phyloP scores from a whole-genome alignment of 108 stramenopile genomes.

The Nannochloropsis gaditana region DNA sequence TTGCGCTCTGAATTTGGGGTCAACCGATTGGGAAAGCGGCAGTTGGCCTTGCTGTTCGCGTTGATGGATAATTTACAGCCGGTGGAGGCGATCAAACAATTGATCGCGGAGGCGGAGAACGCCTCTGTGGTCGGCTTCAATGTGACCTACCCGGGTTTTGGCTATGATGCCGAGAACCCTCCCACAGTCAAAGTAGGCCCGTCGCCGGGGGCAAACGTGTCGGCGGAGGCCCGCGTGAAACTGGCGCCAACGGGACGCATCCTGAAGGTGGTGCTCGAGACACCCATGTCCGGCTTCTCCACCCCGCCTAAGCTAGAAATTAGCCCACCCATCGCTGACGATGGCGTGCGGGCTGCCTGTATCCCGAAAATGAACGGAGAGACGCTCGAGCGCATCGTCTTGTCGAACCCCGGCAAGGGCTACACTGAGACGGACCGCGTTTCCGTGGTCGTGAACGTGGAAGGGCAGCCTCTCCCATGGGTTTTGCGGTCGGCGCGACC shows the following conservation, averaged over 20 bases:
- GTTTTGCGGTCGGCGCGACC: constrained; percentile 21
- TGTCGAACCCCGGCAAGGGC: constrained; percentile 35
- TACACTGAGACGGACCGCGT: constrained; percentile 6
- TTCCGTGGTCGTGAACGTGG: background rate
- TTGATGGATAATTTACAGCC: constrained; percentile 42
- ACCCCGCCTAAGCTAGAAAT: constrained; percentile 31
- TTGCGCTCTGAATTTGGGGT: constrained; percentile 43
- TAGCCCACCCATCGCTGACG: constrained; percentile 27
- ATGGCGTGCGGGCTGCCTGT: constrained; percentile 1
- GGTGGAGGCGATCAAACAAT: constrained; percentile 45
- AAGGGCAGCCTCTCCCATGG: constrained; percentile 16
- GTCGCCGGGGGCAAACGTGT: constrained; percentile 31
- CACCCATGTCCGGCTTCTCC: constrained; percentile 36
- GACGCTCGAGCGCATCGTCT: constrained; percentile 42
- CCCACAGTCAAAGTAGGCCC: constrained; percentile 35
- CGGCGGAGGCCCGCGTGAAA: constrained; percentile 25
- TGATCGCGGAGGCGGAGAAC: constrained; percentile 50
- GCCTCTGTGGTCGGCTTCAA: constrained; percentile 33
- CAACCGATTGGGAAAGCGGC: constrained; percentile 36
- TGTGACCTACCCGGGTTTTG: constrained; percentile 27
- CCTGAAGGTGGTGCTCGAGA: constrained; percentile 34
- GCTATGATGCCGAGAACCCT: constrained; percentile 35
- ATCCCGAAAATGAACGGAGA: constrained; percentile 43
- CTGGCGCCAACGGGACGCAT: constrained; percentile 39
- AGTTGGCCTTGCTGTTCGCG: constrained; percentile 45